Conservation (phyloP, 108 stramenopile species). For the Pseudonitzschia delicatissima region DNA sequence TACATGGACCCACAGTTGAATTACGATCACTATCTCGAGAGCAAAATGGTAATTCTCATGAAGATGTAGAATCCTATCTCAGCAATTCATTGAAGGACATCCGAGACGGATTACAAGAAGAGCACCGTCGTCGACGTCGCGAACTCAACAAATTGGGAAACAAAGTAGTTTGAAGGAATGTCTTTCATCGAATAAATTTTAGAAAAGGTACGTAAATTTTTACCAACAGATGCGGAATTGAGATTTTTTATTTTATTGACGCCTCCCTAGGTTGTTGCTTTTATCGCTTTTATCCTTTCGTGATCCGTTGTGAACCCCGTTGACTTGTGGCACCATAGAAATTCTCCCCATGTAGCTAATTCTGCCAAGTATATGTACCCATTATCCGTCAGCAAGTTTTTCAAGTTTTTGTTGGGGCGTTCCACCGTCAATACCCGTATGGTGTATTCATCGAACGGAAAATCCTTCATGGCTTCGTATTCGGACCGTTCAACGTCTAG, state of each 20-base stretch:
- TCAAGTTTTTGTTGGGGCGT: conserved; percentile 24
- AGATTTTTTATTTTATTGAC: no score
- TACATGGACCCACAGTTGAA: conserved; percentile 53
- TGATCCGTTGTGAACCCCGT: conserved; percentile 42
- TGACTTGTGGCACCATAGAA: conserved; percentile 30
- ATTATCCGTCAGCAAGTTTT: conserved; percentile 7
- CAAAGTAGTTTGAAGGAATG: background rate
- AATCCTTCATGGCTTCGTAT: conserved; percentile 44
- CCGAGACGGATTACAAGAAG: background rate
- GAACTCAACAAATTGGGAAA: no score
- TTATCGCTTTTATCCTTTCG: conserved; percentile 30
- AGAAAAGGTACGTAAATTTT: no score
- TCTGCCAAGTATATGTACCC: conserved; percentile 12
- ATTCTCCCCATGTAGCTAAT: conserved; percentile 22
- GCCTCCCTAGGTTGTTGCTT: no score
- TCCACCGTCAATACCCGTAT: conserved; percentile 55
- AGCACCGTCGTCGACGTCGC: background rate
- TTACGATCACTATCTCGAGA: conserved; percentile 25
- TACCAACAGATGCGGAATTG: background rate
- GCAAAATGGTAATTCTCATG: background rate
- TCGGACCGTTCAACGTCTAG: conserved; percentile 76
- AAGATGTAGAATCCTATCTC: background rate
- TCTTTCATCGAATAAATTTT: no score
- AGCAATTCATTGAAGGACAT: background rate
- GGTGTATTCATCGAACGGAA: conserved; percentile 54